A percentile compares a stretch with the other conserved stretches of the same genome.
Evolutionary conservation across 495 filamentous ascomycete genomes (phyloP).

Genomic region (Penicillium cinerascens): DNA sequence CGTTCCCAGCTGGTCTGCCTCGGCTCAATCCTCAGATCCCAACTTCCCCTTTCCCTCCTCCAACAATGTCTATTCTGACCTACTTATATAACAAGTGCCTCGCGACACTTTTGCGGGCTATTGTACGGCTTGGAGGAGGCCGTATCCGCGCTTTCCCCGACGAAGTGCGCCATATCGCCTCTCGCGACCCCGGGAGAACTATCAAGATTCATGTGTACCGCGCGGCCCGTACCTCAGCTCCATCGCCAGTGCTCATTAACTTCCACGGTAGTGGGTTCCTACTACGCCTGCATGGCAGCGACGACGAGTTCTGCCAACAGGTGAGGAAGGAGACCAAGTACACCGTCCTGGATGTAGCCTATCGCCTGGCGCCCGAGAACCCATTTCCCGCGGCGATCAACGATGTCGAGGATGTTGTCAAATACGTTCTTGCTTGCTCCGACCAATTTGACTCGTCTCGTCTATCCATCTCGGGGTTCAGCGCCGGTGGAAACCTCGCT

Average conservation of each 20-base stretch:
- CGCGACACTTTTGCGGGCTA: slow-evolving; percentile 18
- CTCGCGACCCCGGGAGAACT: slow-evolving; percentile 38
- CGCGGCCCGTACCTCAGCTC: slow-evolving; percentile 15
- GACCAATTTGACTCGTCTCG: slow-evolving; percentile 33
- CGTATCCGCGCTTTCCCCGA: slow-evolving; percentile 20
- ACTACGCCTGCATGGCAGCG: slow-evolving; percentile 39
- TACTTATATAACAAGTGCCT: slow-evolving; percentile 28
- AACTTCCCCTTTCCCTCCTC: not conserved
- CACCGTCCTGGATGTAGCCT: slow-evolving; percentile 56
- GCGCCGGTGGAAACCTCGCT: slow-evolving; percentile 44
- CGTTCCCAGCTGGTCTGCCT: slow-evolving; percentile 9
- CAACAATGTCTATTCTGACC: slow-evolving; percentile 18
- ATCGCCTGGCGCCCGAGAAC: slow-evolving; percentile 74
- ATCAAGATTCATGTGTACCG: slow-evolving; percentile 48
- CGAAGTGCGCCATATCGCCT: slow-evolving; percentile 36
- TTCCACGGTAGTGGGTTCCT: slow-evolving; percentile 45
- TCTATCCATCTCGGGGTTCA: slow-evolving; percentile 45
- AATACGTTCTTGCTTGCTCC: slow-evolving; percentile 29
- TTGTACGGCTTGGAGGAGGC: not conserved
- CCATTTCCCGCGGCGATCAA: slow-evolving; percentile 74
- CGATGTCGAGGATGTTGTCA: slow-evolving; percentile 54
- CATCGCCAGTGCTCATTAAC: slow-evolving; percentile 43
- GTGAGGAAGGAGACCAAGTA: slow-evolving; percentile 34
- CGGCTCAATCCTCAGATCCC: not conserved
- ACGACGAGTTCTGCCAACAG: slow-evolving; percentile 40